phyloP scores from a whole-genome alignment of 495 filamentous ascomycete species.

The Bacidia gigantensis region DNA sequence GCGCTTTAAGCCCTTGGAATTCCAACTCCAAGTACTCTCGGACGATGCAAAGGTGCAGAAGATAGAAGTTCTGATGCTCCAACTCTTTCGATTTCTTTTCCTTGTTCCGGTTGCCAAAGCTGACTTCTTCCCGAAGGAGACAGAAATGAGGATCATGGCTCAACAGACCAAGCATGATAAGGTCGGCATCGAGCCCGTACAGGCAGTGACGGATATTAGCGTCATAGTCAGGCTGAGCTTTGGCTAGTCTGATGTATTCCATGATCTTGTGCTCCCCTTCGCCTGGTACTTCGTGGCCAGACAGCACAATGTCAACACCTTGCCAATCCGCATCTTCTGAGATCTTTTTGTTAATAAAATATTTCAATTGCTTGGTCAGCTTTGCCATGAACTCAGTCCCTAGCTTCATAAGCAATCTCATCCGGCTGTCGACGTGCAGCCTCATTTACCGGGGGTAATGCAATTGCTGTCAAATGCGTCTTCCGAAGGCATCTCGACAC shows the following conservation, averaged over 20 bases:
- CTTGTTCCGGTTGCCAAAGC: conserved; percentile 66
- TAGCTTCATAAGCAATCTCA: conserved; percentile 12
- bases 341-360: conserved; percentile 97
- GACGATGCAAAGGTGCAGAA: conserved; percentile 94
- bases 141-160: conserved; percentile 99
- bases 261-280: conserved; percentile 99
- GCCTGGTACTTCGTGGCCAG: conserved; percentile 96
- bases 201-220: conserved; percentile 95
- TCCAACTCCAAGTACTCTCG: conserved; percentile 94
- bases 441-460: conserved; percentile 65
- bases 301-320: conserved; percentile 85
- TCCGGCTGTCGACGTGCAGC: neutral
- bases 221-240: conserved; percentile 85
- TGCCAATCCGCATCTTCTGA: conserved; percentile 97
- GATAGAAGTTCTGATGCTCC: conserved; percentile 97
- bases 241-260: conserved; percentile 96
- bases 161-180: conserved; percentile 95
- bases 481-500: conserved; percentile 85
- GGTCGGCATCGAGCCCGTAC: conserved; percentile 92
- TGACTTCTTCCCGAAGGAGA: conserved; percentile 92
- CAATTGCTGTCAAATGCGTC: conserved; percentile 98
- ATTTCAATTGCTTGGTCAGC: conserved; percentile 85
- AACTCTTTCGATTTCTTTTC: conserved; percentile 85
- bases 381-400: conserved; percentile 94
- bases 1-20: conserved; percentile 80